Conservation (phyloP, 805 yeast species). For the Ogataea methylovora region DNA sequence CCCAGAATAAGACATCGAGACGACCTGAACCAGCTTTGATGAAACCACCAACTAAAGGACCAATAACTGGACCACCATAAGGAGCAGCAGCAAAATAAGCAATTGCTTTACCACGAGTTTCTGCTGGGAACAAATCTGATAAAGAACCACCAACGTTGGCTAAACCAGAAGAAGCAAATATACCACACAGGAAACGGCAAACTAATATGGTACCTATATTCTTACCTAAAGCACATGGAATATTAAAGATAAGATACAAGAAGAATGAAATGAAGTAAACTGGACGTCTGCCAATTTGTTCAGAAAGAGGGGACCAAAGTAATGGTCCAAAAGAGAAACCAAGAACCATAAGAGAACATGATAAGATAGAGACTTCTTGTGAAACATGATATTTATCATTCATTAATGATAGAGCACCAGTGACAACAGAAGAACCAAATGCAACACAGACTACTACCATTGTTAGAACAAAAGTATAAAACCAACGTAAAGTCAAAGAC, state of each 20-base stretch:
- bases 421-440: slow-evolving; percentile 85
- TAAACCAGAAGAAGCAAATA: slow-evolving; percentile 74
- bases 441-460: slow-evolving; percentile 82
- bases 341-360: slow-evolving; percentile 81
- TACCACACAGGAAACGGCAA: slow-evolving; percentile 83
- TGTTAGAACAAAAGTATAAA: slow-evolving; percentile 62
- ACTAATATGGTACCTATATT: slow-evolving; percentile 76
- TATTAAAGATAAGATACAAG: slow-evolving; percentile 70
- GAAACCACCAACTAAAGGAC: slow-evolving; percentile 85
- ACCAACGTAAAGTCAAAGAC: slow-evolving; percentile 49
- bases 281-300: slow-evolving; percentile 78
- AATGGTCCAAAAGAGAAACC: slow-evolving; percentile 87
- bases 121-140: slow-evolving; percentile 80
- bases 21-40: slow-evolving; percentile 64
- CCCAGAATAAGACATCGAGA: slow-evolving; percentile 76
- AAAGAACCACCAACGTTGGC: slow-evolving; percentile 87
- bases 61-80: slow-evolving; percentile 86
- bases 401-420: slow-evolving; percentile 75
- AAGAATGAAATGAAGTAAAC: slow-evolving; percentile 73
- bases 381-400: slow-evolving; percentile 62
- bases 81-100: slow-evolving; percentile 91
- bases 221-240: slow-evolving; percentile 80
- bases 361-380: slow-evolving; percentile 67
- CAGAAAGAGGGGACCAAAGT: slow-evolving; percentile 84
- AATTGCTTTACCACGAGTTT: slow-evolving; percentile 80